Base-by-base conservation (phyloP, 2,329 filamentous ascomycete species). In the Talaromyces amestolkiae region DNA sequence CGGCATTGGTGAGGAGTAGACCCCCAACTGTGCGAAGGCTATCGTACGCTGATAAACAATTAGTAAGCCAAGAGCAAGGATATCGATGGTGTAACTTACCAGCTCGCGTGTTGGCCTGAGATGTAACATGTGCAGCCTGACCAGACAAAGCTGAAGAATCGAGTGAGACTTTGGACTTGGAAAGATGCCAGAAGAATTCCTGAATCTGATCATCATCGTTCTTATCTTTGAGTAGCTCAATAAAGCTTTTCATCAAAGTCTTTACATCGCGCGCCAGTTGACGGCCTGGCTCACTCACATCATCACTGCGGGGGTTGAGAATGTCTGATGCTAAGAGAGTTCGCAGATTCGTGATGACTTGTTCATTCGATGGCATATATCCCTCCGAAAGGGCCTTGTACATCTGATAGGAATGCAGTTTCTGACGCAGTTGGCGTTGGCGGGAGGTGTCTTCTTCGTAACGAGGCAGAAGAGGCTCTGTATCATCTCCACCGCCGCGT, bases 351-450 rank as follows among this genome's bases (percentile, higher is more conserved):
- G 89, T 82, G 72, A 95, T 90, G 70, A 85, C 75, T 76, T 98
- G 94, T 70, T 95, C 89, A 11, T 91, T 97, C 6, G 92, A 95
- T 56, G 94, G 94, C 90, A 98, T 93, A 78, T 89, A 97, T 6
- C 94, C 94, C 72, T 91, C 87, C 1, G 86, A 86, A 10, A 97
- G 77, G 63, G 94, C 94, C 62, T 91, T 86, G 33, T 93, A 76
- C 90, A 97, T 96, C 82, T 97, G 92, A 75, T 97, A 97, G 31
- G 89, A 89, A 79, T 97, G 94, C 67, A 98, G 85, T 83, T 97
- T 97, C 77, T 94, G 88, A 73, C 94, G 91, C 66, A 96, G 84
- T 72, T 88, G 84, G 58, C 88, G 84, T 83, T 97, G 91, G 63
- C 93, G 81, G 37, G 83, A 80, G 0, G 93, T 96, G 72, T 95